Conservation (phyloP, 2,329 filamentous ascomycete species). For the Fusarium sp. region DNA sequence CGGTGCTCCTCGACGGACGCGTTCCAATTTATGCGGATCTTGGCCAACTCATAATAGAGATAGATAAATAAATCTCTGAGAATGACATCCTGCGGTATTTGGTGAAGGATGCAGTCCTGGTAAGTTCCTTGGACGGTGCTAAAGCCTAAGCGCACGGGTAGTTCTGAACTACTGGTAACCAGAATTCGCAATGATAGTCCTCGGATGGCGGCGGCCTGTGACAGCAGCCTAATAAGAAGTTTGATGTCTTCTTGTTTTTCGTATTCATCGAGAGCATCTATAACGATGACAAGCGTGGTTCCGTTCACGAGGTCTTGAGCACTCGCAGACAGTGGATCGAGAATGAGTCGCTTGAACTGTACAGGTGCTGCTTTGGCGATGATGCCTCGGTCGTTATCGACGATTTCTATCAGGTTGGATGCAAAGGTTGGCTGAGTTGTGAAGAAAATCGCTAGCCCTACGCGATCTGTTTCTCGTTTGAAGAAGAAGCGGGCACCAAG, state of each 20-base stretch:
- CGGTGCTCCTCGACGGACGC: neutral
- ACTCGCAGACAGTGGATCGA: neutral
- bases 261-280: neutral
- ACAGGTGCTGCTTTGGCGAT: neutral
- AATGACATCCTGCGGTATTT: neutral
- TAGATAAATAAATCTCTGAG: neutral
- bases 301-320: neutral
- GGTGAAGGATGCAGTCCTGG: neutral
- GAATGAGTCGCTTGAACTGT: neutral
- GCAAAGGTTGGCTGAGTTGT: neutral
- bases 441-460: neutral
- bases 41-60: accelerated
- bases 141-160: neutral
- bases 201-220: neutral
- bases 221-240: neutral
- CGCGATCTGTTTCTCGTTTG: neutral
- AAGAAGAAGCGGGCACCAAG: slow-evolving; percentile 6
- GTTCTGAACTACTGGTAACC: neutral
- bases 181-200: neutral
- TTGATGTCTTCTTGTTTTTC: neutral
- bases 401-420: neutral
- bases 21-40: neutral
- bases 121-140: neutral
- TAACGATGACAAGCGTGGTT: neutral
- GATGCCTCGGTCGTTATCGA: neutral